Evolutionary conservation across 495 filamentous ascomycete species (phyloP), one percentile per base, ranked within the genome.

Genomic region (Lepraria neglecta): DNA sequence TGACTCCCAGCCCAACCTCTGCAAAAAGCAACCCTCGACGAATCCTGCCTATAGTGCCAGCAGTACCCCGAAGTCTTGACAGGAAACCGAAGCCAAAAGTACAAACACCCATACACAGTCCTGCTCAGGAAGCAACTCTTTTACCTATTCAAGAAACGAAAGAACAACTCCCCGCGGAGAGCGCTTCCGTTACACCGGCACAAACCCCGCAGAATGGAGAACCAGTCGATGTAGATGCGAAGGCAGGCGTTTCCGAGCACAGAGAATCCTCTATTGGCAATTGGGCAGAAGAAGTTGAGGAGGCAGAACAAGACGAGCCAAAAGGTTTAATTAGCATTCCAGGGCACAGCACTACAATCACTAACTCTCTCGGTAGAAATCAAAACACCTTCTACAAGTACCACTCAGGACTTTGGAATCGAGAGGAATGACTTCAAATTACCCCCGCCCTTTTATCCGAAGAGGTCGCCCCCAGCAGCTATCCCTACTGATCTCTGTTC

Each of bases 11-110:
- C 38, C 50, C 50, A 28, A 43, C 28, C 28, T 45, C 42, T 15
- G 47, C 21, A 21, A 51, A 47, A 43, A 43, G 24, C 28, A 58
- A 52, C 27, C 58, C 53, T 45, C 58, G 48, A 27, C 53, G 55
- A 28, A 62, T 50, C 11, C 33, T 48, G 5, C 62, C 58, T n/a
- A 67, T 67, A 43, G 57, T 64, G 19, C 65, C 65, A 40, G 59
- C 59, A 31, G 50, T 67, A 54, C 65, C 65, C 17, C 44, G 65
- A 28, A 67, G 58, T 43, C 56, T 62, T 53, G 65, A 67, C 33
- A 67, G 35, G 31, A 43, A 43, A 44, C n/a, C 28, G 28, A 45
- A 21, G 28, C 19, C 28, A 27, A 60, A 48, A 2, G 35, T 9
- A 5, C 46, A 53, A 19, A 42, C 4, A 19, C 35, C 33, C 7